phyloP scores from a whole-genome alignment of 441 rosid genomes.

The Corymbia calophylla region DNA sequence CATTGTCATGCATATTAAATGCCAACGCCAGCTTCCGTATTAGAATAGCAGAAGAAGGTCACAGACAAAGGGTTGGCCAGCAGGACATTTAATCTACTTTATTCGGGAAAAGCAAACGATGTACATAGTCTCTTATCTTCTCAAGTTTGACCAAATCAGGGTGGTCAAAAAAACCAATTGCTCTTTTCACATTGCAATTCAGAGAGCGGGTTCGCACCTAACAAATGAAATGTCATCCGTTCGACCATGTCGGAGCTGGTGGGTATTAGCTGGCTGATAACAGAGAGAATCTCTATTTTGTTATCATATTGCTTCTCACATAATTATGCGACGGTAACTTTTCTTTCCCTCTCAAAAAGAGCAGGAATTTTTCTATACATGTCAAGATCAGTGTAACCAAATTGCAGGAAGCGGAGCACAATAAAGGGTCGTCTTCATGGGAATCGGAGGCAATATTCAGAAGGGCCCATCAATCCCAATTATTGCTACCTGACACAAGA shows the following conservation, averaged over 20 bases:
- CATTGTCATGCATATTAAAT: background rate
- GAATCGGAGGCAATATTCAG: background rate
- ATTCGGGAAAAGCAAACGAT: background rate
- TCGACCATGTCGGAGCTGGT: background rate
- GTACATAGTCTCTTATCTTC: background rate
- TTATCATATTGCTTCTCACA: background rate
- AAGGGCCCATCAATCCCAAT: background rate
- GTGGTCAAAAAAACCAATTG: background rate
- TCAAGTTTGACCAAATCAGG: background rate
- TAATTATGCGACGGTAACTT: background rate
- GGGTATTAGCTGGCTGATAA: background rate
- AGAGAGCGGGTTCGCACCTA: background rate
- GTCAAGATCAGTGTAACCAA: background rate
- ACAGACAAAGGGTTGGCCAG: background rate
- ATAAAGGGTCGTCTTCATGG: background rate
- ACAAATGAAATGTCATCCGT: background rate
- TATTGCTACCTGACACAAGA: background rate
- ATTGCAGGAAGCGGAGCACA: background rate
- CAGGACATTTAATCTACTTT: background rate
- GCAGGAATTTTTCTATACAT: background rate
- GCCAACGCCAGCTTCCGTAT: background rate
- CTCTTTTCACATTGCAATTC: background rate
- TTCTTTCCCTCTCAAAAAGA: background rate
- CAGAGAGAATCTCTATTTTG: background rate
- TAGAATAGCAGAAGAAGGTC: background rate